Percentiles rank a stretch among this genome's conserved stretches.
Conservation (phyloP, 2,329 filamentous ascomycete species). For the Septoria linicola region DNA sequence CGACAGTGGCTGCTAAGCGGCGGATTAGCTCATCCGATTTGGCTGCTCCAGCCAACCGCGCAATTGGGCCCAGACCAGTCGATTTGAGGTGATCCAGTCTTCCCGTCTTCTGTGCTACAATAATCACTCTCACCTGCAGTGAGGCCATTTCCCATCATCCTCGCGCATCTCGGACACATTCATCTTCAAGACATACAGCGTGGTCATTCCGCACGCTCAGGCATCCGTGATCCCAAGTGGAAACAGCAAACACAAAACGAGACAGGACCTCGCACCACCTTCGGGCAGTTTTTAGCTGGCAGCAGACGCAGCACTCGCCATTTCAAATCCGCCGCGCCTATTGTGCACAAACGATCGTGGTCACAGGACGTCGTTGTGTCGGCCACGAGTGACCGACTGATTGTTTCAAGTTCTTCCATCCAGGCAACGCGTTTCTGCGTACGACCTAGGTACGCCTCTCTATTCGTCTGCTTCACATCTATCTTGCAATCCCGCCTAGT, state of each 20-base stretch:
- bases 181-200: background rate
- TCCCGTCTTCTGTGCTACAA: no score
- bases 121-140: background rate
- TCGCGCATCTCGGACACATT: no score
- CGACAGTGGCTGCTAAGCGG: no score
- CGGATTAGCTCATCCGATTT: no score
- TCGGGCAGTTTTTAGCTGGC: background rate
- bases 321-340: constrained; percentile 20
- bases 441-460: constrained; percentile 25
- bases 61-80: no score
- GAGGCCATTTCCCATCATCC: no score
- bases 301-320: constrained; percentile 1
- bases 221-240: background rate
- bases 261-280: background rate
- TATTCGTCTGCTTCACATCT: constrained; percentile 20
- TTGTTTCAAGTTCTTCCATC: constrained; percentile 21
- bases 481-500: constrained; percentile 12
- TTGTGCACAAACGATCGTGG: constrained; percentile 12
- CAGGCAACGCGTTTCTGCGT: constrained; percentile 24
- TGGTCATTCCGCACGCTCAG: background rate
- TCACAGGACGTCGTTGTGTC: constrained; percentile 12
- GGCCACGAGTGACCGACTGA: constrained; percentile 7
- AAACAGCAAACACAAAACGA: background rate
- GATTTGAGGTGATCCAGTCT: background rate
- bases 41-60: background rate